Percentiles rank a stretch among this genome's conserved stretches.
Conservation (phyloP, 2,329 filamentous ascomycete genomes). For the Phaeoacremonium minimum region DNA sequence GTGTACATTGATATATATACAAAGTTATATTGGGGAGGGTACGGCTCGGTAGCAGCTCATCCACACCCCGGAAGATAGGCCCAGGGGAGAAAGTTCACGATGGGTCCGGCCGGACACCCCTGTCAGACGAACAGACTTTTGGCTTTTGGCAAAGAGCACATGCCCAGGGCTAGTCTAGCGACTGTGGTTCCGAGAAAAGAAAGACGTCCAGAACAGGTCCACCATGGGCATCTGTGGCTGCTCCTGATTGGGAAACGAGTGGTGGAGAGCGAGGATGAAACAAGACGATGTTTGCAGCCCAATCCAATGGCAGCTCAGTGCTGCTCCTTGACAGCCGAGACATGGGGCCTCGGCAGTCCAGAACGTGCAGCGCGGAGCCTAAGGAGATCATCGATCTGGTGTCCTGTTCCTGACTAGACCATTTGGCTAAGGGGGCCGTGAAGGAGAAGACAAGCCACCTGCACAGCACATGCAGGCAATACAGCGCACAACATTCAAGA, state of each 20-base stretch:
- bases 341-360: no score
- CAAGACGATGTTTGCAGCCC: not conserved
- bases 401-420: no score
- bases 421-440: no score
- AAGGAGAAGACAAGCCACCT: no score
- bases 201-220: constrained; percentile 1
- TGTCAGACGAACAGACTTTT: constrained; percentile 3
- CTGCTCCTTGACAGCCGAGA: no score
- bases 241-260: constrained; percentile 14
- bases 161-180: constrained; percentile 1
- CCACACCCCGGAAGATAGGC: not conserved
- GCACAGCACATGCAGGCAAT: no score
- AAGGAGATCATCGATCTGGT: no score
- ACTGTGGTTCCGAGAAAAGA: constrained; percentile 1
- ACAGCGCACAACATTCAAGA: no score
- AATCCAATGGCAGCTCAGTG: not conserved
- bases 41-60: not conserved
- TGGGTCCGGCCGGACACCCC: constrained; percentile 4
- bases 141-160: no score
- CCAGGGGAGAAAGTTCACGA: no score
- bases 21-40: not conserved
- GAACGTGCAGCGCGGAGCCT: no score
- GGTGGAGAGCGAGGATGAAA: constrained; percentile 9
- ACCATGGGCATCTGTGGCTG: constrained; percentile 12
- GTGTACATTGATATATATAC: not conserved